Percentiles rank a stretch among this genome's conserved stretches.
Conservation (phyloP, 306 rosid genomes). For the Cucumis cinereus region DNA sequence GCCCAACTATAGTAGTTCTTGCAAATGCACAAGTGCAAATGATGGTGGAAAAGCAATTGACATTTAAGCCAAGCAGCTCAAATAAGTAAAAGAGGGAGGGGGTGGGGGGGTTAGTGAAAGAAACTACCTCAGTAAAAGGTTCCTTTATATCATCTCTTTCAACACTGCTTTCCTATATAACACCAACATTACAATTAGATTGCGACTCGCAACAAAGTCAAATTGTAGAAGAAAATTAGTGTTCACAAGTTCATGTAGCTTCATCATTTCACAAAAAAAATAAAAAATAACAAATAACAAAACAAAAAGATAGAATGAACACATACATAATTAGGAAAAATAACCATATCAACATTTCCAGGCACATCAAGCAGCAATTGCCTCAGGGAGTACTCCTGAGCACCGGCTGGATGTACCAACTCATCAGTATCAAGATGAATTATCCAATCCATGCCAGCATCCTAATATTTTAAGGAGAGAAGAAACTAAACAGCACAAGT, state of each 20-base stretch:
- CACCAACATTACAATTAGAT: constrained; percentile 14
- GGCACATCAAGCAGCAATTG: constrained; percentile 88
- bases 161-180: constrained; percentile 75
- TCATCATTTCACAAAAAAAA: not conserved
- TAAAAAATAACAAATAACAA: not conserved
- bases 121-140: constrained; percentile 82
- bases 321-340: constrained; percentile 92
- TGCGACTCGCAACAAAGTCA: not conserved
- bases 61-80: not conserved
- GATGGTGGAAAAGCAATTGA: not conserved
- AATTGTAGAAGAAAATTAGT: constrained; percentile 3
- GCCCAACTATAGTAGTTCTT: not conserved
- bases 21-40: not conserved
- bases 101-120: constrained; percentile 5
- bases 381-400: constrained; percentile 80
- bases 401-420: constrained; percentile 86
- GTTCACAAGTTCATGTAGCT: constrained; percentile 7
- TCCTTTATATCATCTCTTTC: constrained; percentile 89
- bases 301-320: constrained; percentile 8
- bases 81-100: not conserved
- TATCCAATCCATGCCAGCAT: constrained; percentile 94
- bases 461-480: constrained; percentile 31
- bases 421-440: constrained; percentile 95
- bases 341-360: constrained; percentile 82
- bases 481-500: constrained; percentile 6